Percentiles rank a stretch among this genome's conserved stretches.
These are phyloP conservation scores for Bipolaris sorokiniana DNA, from an alignment of 2,329 filamentous ascomycete species.

Conservation along the genomic window DNA sequence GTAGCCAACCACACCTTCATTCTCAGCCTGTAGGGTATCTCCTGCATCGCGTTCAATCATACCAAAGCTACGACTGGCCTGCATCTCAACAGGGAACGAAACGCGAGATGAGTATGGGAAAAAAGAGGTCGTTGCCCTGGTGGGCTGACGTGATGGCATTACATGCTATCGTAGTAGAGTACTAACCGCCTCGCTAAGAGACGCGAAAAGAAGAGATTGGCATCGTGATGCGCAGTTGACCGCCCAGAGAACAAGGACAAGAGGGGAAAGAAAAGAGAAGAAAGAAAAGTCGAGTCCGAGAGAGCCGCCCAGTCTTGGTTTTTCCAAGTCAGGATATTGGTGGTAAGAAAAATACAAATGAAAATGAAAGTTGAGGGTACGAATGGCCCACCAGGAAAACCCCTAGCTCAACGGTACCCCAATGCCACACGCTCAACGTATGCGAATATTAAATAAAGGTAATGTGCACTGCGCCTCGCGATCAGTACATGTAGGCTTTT, in stretches of 20 bases:
- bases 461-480: conserved; percentile 19
- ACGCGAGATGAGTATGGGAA: conserved; percentile 2
- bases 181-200: conserved; percentile 6
- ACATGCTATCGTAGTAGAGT: conserved; percentile 8
- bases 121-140: background rate
- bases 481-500: conserved; percentile 46
- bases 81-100: background rate
- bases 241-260: conserved; percentile 15
- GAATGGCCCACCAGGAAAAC: conserved; percentile 21
- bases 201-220: conserved; percentile 1
- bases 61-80: background rate
- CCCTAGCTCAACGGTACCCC: conserved; percentile 23
- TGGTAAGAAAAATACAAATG: conserved; percentile 20
- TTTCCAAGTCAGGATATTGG: conserved; percentile 15
- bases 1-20: background rate
- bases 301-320: conserved; percentile 19
- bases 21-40: background rate
- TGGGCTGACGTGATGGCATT: conserved; percentile 11
- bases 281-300: conserved; percentile 19
- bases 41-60: background rate
- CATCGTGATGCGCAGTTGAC: conserved; percentile 8
- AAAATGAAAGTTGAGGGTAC: conserved; percentile 2
- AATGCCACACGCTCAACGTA: conserved; percentile 19
- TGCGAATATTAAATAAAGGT: conserved; percentile 25
- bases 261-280: background rate